A percentile compares a stretch with the other conserved stretches of the same genome.
Evolutionary conservation across 2,329 filamentous ascomycete genomes (phyloP).

Genomic region (Aspergillus melleus): DNA sequence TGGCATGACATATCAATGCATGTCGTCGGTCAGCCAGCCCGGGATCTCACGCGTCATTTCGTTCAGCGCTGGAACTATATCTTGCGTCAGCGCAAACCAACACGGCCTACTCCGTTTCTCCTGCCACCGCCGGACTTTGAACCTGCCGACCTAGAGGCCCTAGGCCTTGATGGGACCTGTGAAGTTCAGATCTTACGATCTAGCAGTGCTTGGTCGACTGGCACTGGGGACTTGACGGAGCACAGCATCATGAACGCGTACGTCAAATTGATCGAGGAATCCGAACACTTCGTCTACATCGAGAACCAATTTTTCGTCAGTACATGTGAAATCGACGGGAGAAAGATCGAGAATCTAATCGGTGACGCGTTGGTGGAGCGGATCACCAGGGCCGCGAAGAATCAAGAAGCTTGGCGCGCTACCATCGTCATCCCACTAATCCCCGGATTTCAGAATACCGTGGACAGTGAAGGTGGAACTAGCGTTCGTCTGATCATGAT

Average conservation of each 20-base stretch:
- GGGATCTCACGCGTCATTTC: constrained; percentile 92
- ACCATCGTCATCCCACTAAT: constrained; percentile 90
- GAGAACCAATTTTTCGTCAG: constrained; percentile 99
- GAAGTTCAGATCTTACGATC: constrained; percentile 95
- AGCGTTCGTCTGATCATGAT: constrained; percentile 95
- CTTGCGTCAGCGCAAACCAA: constrained; percentile 86
- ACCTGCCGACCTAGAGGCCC: constrained; percentile 76
- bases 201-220: constrained; percentile 86
- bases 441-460: constrained; percentile 97
- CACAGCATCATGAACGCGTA: constrained; percentile 97
- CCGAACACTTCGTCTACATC: constrained; percentile 96
- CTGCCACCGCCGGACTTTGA: constrained; percentile 92
- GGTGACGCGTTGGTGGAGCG: constrained; percentile 92
- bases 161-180: constrained; percentile 90
- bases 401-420: constrained; percentile 86
- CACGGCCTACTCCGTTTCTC: constrained; percentile 87
- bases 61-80: constrained; percentile 99
- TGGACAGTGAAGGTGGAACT: constrained; percentile 89
- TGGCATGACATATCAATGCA: constrained; percentile 99
- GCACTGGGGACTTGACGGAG: constrained; percentile 78
- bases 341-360: constrained; percentile 87
- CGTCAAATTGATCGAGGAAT: constrained; percentile 89
- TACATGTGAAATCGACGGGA: constrained; percentile 82
- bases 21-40: constrained; percentile 89
- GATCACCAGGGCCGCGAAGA: constrained; percentile 78